Evolutionary conservation across 192 early-diverging fungal species (phyloP), one percentile per base, ranked within the genome.

Genomic region (Jimgerdemannia flammicorona): DNA sequence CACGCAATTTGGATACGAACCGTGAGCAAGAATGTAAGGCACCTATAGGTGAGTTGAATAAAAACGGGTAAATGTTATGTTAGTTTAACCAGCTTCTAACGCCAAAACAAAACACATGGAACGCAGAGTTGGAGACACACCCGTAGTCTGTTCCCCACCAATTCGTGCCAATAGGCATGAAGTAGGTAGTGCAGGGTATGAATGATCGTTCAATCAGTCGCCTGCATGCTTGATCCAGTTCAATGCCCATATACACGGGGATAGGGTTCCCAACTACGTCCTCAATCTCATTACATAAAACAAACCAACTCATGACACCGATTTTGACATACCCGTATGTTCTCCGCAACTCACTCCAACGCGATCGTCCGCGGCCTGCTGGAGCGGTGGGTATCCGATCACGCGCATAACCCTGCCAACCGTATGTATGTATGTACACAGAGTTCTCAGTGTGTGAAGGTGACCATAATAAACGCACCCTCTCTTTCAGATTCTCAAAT

Each of bases 271-370:
- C 14, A 10, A 59, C 49, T 59, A 59, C 49, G 29, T 14, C 49
- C 8, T 10, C 49, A 59, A 59, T 59, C 49, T 59, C 49, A 59
- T 59, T 59, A 59, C 49, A 29, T 29, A 29, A 29, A 29, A 29
- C 0, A 29, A 29, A 29, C 29, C 29, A 29, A 29, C 29, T 29
- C 29, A 29, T 29, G 29, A 29, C 29, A 29, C 29, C 29, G 29
- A 29, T 29, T 29, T 4, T 54, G n/a, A 4, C 70, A 70, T 77
- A 88, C 83, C 86, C 19, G 82, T 85, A 67, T 89, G 87, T 41
- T 90, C 85, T 14, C 87, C 87, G 59, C 87, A 89, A 72, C 79
- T 84, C 8, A 85, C 49, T 29, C 79, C 83, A 20, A 80, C 75
- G 39, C 76, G 40, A 40, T 73, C 69, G 18, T 44, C 74, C 20